Percentiles rank a stretch among this genome's conserved stretches.
Evolutionary conservation across 306 rosid genomes (phyloP).

Genomic region (Citrullus amarus): DNA sequence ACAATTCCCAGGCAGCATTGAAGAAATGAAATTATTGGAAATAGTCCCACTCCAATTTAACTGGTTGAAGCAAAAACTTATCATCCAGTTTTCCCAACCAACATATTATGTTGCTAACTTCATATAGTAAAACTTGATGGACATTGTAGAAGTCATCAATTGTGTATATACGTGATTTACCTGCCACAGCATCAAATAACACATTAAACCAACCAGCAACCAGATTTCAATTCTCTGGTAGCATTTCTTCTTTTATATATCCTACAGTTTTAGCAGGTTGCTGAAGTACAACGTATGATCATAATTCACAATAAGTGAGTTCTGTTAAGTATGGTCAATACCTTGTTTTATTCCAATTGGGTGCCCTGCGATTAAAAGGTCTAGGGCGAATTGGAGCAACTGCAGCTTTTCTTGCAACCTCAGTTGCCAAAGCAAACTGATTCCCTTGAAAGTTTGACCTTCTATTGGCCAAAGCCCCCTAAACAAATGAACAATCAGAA

Average conservation of each 20-base stretch:
- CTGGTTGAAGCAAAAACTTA: constrained; percentile 35
- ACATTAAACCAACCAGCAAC: not conserved
- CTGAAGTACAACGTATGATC: not conserved
- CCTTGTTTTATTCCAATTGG: constrained; percentile 83
- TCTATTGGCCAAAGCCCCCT: constrained; percentile 76
- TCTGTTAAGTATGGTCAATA: not conserved
- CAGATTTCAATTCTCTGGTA: not conserved
- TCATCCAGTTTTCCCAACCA: constrained; percentile 19
- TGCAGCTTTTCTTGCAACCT: constrained; percentile 61
- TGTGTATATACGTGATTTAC: constrained; percentile 49
- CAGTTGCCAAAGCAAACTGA: constrained; percentile 57
- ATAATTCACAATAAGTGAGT: not conserved
- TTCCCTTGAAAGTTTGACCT: constrained; percentile 75
- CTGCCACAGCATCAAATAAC: constrained; percentile 27
- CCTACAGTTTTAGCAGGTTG: not conserved
- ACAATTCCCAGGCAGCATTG: constrained; percentile 37
- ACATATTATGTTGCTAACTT: constrained; percentile 17
- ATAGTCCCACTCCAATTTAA: constrained; percentile 29
- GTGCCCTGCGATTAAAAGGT: constrained; percentile 31
- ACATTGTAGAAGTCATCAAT: constrained; percentile 35
- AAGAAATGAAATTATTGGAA: constrained; percentile 31
- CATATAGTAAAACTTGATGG: constrained; percentile 24
- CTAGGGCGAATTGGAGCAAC: constrained; percentile 46
- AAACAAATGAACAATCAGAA: not conserved
- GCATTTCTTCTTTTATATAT: not conserved